Percentiles rank a stretch among this genome's conserved stretches.
Conservation (phyloP, 2,329 filamentous ascomycete genomes). For the Penicillium sclerotigenum region DNA sequence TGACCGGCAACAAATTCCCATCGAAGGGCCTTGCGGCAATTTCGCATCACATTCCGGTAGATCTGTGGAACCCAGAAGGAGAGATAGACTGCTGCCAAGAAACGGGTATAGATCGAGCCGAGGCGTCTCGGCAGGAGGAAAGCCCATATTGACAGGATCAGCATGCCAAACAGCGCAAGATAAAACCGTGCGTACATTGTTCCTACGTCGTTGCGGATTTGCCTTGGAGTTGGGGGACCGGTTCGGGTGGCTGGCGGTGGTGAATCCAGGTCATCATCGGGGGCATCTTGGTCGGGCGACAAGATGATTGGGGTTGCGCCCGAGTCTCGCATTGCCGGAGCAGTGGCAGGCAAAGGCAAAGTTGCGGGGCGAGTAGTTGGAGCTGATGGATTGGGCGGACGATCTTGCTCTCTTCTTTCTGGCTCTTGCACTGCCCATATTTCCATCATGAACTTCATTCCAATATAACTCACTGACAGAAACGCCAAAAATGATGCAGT, state of each 20-base stretch:
- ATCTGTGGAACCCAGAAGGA: constrained; percentile 94
- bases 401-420: constrained; percentile 38
- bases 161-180: constrained; percentile 55
- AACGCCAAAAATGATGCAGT: constrained; percentile 58
- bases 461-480: constrained; percentile 59
- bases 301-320: constrained; percentile 57
- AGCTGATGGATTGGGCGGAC: constrained; percentile 24
- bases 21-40: constrained; percentile 83
- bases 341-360: constrained; percentile 53
- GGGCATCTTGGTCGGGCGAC: constrained; percentile 57
- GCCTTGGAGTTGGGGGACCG: constrained; percentile 33
- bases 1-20: constrained; percentile 90
- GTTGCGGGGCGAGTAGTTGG: constrained; percentile 32
- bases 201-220: constrained; percentile 50
- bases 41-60: constrained; percentile 81
- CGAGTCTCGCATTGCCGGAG: constrained; percentile 42
- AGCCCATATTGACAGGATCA: constrained; percentile 60
- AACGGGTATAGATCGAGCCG: constrained; percentile 56
- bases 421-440: constrained; percentile 62
- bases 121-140: constrained; percentile 54
- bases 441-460: constrained; percentile 64
- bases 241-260: constrained; percentile 32
- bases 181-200: constrained; percentile 62
- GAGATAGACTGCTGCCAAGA: constrained; percentile 70
- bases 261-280: constrained; percentile 36